Evolutionary conservation across 1,284 basidiomycete species (phyloP).

Genomic region (Wolfiporia cocos): DNA sequence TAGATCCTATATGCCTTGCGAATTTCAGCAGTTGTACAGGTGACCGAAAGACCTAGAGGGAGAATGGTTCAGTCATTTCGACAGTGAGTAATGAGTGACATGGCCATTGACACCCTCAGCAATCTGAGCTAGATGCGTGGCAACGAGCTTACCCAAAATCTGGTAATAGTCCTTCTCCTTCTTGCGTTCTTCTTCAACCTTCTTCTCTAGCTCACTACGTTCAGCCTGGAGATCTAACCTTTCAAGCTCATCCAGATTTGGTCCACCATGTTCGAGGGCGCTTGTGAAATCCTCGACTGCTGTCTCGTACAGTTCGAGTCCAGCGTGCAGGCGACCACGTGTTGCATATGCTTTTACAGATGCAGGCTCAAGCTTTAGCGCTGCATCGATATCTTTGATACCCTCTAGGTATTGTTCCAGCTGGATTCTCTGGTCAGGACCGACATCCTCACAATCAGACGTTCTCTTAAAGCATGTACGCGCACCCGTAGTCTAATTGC

Average conservation of each 20-base stretch:
- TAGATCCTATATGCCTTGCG: slow-evolving; percentile 8
- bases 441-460: too few species aligned
- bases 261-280: slow-evolving; percentile 12
- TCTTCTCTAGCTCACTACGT: slow-evolving; percentile 36
- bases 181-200: slow-evolving; percentile 25
- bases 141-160: slow-evolving; percentile 11
- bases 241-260: slow-evolving; percentile 11
- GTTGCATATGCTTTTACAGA: slow-evolving; percentile 6
- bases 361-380: slow-evolving; percentile 6
- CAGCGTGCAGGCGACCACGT: slow-evolving; percentile 11
- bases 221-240: slow-evolving; percentile 29
- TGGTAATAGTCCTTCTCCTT: slow-evolving; percentile 11
- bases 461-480: background rate
- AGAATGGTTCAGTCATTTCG: too few species aligned
- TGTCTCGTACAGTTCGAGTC: slow-evolving; percentile 12
- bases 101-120: too few species aligned
- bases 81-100: too few species aligned
- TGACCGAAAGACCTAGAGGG: slow-evolving; percentile 4
- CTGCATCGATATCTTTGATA: slow-evolving; percentile 9
- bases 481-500: slow-evolving; percentile 9
- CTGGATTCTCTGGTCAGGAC: slow-evolving; percentile 3
- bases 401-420: slow-evolving; percentile 6
- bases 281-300: slow-evolving; percentile 11
- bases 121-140: too few species aligned
- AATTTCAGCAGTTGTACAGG: slow-evolving; percentile 7